These are phyloP conservation scores for Solanum tacnaense DNA, from an alignment of 257 asterid species.

Conservation along the genomic window DNA sequence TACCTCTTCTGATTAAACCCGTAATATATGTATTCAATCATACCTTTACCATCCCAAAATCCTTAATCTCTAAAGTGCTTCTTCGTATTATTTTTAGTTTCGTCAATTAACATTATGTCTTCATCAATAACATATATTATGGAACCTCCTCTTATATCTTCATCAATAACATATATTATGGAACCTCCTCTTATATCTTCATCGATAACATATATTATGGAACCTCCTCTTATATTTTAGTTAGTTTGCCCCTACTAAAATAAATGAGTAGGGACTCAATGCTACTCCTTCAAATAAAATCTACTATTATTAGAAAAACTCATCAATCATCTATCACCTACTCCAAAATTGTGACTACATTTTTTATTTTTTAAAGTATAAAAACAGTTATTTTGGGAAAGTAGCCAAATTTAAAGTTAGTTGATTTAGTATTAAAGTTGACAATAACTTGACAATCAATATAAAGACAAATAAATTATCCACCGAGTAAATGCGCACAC, in stretches of 20 bases:
- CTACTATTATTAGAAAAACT: no score
- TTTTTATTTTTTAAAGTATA: no score
- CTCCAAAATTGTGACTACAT: background rate
- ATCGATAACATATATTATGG: no score
- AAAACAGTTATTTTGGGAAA: background rate
- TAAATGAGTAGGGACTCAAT: background rate
- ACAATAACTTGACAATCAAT: background rate
- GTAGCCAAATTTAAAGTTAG: background rate
- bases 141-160: background rate
- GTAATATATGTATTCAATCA: background rate
- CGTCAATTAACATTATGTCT: no score
- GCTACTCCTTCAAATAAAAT: background rate
- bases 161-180: background rate
- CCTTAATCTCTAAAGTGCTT: background rate
- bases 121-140: background rate
- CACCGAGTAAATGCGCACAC: background rate
- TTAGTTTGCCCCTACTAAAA: background rate
- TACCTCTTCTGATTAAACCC: fast-evolving
- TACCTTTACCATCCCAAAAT: background rate
- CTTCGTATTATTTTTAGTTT: background rate
- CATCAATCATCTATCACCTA: background rate
- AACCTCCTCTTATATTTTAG: background rate
- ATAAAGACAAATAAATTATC: background rate
- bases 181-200: background rate
- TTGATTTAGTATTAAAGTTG: background rate